A percentile compares a stretch with the other conserved stretches of the same genome.
Conservation (phyloP, 2,329 filamentous ascomycete species). For the Diaporthe amygdali region DNA sequence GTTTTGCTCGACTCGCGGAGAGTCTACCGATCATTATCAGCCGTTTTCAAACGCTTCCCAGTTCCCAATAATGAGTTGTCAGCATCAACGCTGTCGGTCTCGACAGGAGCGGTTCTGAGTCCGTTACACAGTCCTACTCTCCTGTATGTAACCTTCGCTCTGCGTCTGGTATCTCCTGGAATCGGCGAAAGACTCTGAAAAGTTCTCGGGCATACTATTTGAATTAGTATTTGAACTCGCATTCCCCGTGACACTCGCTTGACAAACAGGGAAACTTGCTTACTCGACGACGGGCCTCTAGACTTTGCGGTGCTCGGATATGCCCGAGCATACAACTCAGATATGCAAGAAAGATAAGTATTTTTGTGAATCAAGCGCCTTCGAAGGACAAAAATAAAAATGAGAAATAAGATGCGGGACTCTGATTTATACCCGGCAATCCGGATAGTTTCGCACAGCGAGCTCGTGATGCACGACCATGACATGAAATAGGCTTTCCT, state of each 20-base stretch:
- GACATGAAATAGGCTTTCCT: not conserved
- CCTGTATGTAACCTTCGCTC: not conserved
- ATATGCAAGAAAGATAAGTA: not conserved
- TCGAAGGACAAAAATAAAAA: not conserved
- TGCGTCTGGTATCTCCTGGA: not conserved
- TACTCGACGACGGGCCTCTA: not conserved
- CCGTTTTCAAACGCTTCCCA: not conserved
- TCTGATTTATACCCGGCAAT: not conserved
- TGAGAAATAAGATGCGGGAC: not conserved
- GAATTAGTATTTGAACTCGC: not conserved
- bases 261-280: not conserved
- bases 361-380: too few relatives aligned
- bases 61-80: too few relatives aligned
- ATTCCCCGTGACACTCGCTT: not conserved
- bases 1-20: not conserved
- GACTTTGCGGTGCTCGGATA: too few relatives aligned
- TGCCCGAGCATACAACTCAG: too few relatives aligned
- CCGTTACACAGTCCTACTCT: too few relatives aligned
- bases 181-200: too few relatives aligned
- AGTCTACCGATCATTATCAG: not conserved
- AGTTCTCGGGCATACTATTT: accelerated
- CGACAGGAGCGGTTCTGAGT: too few relatives aligned
- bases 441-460: not conserved
- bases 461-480: not conserved
- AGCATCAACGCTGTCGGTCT: too few relatives aligned